Percentiles rank a stretch among this genome's conserved stretches.
Conservation (phyloP, 1,139 yeast species). For the Pichia sp. region DNA sequence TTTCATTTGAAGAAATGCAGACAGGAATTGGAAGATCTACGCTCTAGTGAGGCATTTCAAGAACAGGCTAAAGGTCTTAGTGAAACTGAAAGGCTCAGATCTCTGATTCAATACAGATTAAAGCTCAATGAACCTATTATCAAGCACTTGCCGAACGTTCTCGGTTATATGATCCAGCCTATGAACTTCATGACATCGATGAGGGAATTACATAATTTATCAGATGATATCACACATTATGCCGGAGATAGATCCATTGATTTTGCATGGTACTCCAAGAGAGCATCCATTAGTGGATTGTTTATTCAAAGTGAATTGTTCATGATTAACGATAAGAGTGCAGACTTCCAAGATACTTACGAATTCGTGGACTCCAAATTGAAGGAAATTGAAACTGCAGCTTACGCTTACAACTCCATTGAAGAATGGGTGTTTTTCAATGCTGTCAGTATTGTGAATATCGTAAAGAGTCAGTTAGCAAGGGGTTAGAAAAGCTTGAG, state of each 20-base stretch:
- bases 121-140: constrained; percentile 52
- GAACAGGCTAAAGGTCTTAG: constrained; percentile 9
- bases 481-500: constrained; percentile 39
- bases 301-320: constrained; percentile 71
- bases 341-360: constrained; percentile 47
- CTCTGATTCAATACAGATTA: constrained; percentile 55
- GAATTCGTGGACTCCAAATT: constrained; percentile 60
- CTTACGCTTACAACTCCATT: constrained; percentile 51
- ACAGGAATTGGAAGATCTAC: constrained; percentile 32
- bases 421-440: constrained; percentile 77
- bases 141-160: constrained; percentile 38
- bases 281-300: constrained; percentile 61
- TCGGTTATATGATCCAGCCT: constrained; percentile 51
- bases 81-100: constrained; percentile 32
- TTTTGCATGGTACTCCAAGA: constrained; percentile 88
- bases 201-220: constrained; percentile 62
- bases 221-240: constrained; percentile 77
- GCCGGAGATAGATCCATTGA: constrained; percentile 82
- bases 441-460: constrained; percentile 56
- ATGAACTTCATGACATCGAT: constrained; percentile 40
- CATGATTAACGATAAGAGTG: constrained; percentile 72
- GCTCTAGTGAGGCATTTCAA: constrained; percentile 19
- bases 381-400: constrained; percentile 45
- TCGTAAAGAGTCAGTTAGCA: constrained; percentile 60
- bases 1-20: constrained; percentile 58